Conservation (phyloP, 768 basidiomycete genomes). For the Filobasidium wieringae region DNA sequence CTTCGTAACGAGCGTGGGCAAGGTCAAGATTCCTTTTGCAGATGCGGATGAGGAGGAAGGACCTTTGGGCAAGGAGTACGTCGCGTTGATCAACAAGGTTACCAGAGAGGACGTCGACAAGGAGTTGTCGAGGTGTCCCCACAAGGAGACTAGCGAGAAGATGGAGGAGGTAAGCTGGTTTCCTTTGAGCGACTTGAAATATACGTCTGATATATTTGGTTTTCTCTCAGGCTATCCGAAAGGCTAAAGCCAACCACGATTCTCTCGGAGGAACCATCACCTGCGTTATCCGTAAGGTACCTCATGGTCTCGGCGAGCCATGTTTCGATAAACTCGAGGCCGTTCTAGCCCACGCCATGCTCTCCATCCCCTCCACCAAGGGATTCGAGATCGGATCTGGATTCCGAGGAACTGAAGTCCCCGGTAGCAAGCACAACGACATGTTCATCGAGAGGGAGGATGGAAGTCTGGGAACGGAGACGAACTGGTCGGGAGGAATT, state of each 20-base stretch:
- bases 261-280: slow-evolving; percentile 98
- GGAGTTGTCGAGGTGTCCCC: slow-evolving; percentile 77
- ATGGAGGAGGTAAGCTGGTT: too few relatives aligned
- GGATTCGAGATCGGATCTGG: slow-evolving; percentile 96
- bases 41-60: slow-evolving; percentile 61
- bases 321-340: slow-evolving; percentile 99
- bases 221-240: slow-evolving; percentile 90
- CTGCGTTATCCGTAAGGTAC: slow-evolving; percentile 83
- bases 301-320: slow-evolving; percentile 87
- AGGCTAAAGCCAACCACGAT: slow-evolving; percentile 78
- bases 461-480: slow-evolving; percentile 55
- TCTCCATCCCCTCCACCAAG: slow-evolving; percentile 97
- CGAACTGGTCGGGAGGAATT: slow-evolving; percentile 94
- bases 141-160: slow-evolving; percentile 69
- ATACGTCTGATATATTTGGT: too few relatives aligned
- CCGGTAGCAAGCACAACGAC: slow-evolving; percentile 90
- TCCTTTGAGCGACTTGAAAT: too few relatives aligned
- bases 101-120: slow-evolving; percentile 81
- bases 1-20: slow-evolving; percentile 92
- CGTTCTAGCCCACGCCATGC: slow-evolving; percentile 88
- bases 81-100: slow-evolving; percentile 61
- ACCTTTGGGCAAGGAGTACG: slow-evolving; percentile 64
- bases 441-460: slow-evolving; percentile 45
- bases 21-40: slow-evolving; percentile 55
- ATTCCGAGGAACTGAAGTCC: slow-evolving; percentile 85